Evolutionary conservation across 768 basidiomycete genomes (phyloP).

Genomic region (Mycena rosella): DNA sequence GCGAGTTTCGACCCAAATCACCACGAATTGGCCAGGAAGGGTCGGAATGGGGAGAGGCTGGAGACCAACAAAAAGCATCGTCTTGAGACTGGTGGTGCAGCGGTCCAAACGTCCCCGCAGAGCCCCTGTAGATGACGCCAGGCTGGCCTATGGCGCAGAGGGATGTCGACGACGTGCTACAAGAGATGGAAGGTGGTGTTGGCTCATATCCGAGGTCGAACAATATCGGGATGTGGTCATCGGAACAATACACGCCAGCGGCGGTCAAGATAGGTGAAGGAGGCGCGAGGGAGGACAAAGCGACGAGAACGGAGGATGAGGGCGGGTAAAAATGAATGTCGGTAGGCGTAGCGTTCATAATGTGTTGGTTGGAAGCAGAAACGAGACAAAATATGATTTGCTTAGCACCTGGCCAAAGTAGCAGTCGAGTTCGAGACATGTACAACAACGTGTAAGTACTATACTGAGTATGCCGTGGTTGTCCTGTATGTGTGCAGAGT

Average conservation of each 20-base stretch:
- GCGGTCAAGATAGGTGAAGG: slow-evolving; percentile 62
- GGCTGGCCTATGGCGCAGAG: slow-evolving; percentile 4
- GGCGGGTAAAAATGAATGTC: slow-evolving; percentile 43
- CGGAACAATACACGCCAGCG: slow-evolving; percentile 46
- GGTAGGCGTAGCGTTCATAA: slow-evolving; percentile 8
- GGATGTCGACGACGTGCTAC: slow-evolving; percentile 15
- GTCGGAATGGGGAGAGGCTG: slow-evolving; percentile 14
- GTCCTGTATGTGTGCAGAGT: background rate
- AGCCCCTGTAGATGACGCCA: slow-evolving; percentile 24
- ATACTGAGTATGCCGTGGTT: background rate
- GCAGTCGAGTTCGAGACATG: too few relatives aligned
- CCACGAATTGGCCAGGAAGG: slow-evolving; percentile 8
- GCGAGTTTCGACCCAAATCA: background rate
- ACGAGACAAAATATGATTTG: background rate
- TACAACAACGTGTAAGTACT: too few relatives aligned
- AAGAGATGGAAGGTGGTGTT: background rate
- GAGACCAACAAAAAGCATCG: slow-evolving; percentile 20
- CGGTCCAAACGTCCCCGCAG: slow-evolving; percentile 47
- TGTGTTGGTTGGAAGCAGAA: background rate
- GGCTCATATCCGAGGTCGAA: slow-evolving; percentile 45
- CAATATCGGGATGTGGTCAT: slow-evolving; percentile 63
- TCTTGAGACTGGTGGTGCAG: slow-evolving; percentile 26
- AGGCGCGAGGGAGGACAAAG: slow-evolving; percentile 53
- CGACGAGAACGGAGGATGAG: slow-evolving; percentile 57
- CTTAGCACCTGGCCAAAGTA: too few relatives aligned